phyloP scores from a whole-genome alignment of 2,329 filamentous ascomycete species.

The Ophiostoma piceae region DNA sequence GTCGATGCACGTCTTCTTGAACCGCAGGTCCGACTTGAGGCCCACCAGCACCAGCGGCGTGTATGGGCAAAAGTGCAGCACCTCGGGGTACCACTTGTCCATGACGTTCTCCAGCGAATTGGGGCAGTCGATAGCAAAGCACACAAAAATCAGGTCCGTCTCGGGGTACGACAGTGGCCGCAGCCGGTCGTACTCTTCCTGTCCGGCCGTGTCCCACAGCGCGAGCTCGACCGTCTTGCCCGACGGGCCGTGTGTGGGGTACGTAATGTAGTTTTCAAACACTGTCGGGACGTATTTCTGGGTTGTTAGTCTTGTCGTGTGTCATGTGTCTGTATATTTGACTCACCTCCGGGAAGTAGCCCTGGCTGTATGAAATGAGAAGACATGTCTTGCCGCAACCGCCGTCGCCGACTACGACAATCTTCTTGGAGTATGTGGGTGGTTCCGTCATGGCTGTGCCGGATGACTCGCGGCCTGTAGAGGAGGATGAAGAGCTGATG shows the following conservation, averaged over 20 bases:
- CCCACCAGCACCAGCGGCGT: constrained; percentile 93
- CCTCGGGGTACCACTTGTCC: constrained; percentile 99
- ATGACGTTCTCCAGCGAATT: constrained; percentile 97
- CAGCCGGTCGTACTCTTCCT: constrained; percentile 96
- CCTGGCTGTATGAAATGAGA: constrained; percentile 97
- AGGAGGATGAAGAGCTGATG: constrained; percentile 74
- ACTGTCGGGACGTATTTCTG: constrained; percentile 99
- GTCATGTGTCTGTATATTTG: not conserved
- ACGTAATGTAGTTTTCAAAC: constrained; percentile 99
- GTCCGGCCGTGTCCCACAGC: constrained; percentile 96
- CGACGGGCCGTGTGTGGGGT: constrained; percentile 78
- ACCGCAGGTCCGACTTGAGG: constrained; percentile 92
- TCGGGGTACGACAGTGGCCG: constrained; percentile 95
- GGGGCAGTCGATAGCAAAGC: constrained; percentile 97
- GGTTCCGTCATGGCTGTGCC: constrained; percentile 72
- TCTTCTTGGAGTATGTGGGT: constrained; percentile 95
- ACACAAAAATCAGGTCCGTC: constrained; percentile 96
- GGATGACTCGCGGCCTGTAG: constrained; percentile 69
- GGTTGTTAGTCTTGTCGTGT: constrained; percentile 12
- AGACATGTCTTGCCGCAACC: constrained; percentile 98
- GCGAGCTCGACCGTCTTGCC: constrained; percentile 96
- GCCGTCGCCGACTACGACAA: constrained; percentile 96
- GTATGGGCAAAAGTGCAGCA: constrained; percentile 96
- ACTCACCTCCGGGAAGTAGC: constrained; percentile 92
- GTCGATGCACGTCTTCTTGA: constrained; percentile 95